These are phyloP conservation scores for Hebeloma cylindrosporum DNA, from an alignment of 768 basidiomycete genomes.

Conservation along the genomic window DNA sequence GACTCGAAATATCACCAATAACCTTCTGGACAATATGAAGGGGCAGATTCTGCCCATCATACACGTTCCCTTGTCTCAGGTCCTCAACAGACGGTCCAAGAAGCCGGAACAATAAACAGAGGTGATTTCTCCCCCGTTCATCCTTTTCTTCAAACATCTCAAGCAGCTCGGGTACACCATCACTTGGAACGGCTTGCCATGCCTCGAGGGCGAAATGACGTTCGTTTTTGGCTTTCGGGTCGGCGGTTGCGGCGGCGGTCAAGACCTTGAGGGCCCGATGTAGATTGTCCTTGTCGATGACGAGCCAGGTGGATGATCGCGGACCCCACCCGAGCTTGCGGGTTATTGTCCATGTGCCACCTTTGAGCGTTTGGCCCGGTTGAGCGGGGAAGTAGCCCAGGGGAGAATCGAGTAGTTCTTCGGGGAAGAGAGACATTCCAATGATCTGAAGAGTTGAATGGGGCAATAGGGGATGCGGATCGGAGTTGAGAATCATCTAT, in stretches of 20 bases:
- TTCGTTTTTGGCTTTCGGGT: constrained; percentile 5
- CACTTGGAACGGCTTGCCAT: background rate
- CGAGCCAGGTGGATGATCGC: too few species aligned
- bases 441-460: too few species aligned
- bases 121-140: constrained; percentile 8
- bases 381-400: constrained; percentile 10
- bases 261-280: constrained; percentile 12
- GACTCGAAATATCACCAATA: constrained; percentile 5
- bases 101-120: constrained; percentile 6
- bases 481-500: too few species aligned
- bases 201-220: constrained; percentile 2
- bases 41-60: constrained; percentile 7
- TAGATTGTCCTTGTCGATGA: constrained; percentile 16
- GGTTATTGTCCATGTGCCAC: constrained; percentile 46
- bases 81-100: constrained; percentile 13
- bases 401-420: constrained; percentile 18
- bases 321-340: constrained; percentile 55
- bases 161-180: constrained; percentile 7
- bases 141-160: constrained; percentile 7
- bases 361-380: constrained; percentile 12
- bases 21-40: constrained; percentile 12
- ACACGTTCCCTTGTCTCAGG: constrained; percentile 6
- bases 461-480: too few species aligned
- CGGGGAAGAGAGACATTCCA: constrained; percentile 15
- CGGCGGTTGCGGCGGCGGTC: constrained; percentile 10